phyloP scores from a whole-genome alignment of 2,329 filamentous ascomycete species.

The Ramichloridium luteum region DNA sequence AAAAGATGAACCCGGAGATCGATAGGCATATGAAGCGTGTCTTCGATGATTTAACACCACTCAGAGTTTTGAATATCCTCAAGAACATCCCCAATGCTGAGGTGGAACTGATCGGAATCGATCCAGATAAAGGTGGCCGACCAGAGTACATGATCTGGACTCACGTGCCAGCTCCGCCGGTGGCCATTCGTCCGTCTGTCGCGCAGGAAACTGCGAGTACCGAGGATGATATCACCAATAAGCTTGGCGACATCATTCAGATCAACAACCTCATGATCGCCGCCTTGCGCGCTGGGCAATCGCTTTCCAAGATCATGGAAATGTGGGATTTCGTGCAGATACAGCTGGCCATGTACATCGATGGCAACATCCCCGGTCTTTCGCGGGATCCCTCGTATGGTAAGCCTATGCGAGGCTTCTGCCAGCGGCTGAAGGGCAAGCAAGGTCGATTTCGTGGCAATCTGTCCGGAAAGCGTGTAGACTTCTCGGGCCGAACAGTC shows the following conservation, averaged over 20 bases:
- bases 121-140: constrained; percentile 64
- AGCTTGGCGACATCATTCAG: constrained; percentile 91
- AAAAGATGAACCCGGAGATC: constrained; percentile 64
- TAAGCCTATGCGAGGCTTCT: constrained; percentile 85
- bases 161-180: constrained; percentile 82
- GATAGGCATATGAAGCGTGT: constrained; percentile 88
- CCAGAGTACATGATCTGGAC: constrained; percentile 99
- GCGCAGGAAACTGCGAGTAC: constrained; percentile 86
- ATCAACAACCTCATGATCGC: constrained; percentile 79
- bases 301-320: constrained; percentile 85
- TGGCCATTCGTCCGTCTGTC: constrained; percentile 88
- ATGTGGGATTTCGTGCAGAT: constrained; percentile 96
- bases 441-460: constrained; percentile 96
- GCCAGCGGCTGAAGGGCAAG: constrained; percentile 90
- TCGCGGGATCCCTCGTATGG: constrained; percentile 67
- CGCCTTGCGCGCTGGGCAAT: constrained; percentile 69
- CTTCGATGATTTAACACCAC: constrained; percentile 84
- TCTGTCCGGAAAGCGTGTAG: constrained; percentile 92
- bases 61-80: constrained; percentile 82
- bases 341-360: constrained; percentile 95
- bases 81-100: constrained; percentile 74
- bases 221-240: constrained; percentile 92
- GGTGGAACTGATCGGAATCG: constrained; percentile 80
- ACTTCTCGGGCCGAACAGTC: constrained; percentile 94
- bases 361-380: constrained; percentile 89